A percentile compares a stretch with the other conserved stretches of the same genome.
Conservation (phyloP, 2,329 filamentous ascomycete species). For the Apiospora malaysiana region DNA sequence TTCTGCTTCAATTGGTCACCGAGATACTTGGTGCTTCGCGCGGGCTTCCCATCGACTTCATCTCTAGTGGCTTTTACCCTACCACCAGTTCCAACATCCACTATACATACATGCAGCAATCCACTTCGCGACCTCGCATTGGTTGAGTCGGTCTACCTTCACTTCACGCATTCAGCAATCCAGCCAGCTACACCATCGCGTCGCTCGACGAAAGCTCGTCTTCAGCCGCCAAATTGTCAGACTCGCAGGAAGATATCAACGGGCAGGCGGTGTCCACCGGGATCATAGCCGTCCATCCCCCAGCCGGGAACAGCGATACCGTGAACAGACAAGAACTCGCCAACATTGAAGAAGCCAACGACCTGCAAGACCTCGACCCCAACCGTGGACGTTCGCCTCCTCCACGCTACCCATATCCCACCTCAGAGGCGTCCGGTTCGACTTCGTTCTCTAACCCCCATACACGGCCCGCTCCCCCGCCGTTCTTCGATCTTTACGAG, state of each 20-base stretch:
- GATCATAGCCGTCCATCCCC: conserved; percentile 37
- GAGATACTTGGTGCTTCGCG: not conserved
- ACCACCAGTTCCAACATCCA: not conserved
- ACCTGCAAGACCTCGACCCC: conserved; percentile 40
- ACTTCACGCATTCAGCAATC: not conserved
- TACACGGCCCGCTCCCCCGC: conserved; percentile 55
- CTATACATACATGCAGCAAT: conserved; percentile 2
- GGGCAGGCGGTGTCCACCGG: conserved; percentile 52
- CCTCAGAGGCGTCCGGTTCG: conserved; percentile 59
- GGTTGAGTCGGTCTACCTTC: not conserved
- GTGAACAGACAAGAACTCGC: conserved; percentile 22
- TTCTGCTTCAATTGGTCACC: conserved; percentile 5
- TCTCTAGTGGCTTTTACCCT: not conserved
- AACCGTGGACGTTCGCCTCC: conserved; percentile 57
- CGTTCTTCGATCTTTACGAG: conserved; percentile 66
- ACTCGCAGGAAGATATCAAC: conserved; percentile 49
- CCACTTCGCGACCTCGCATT: not conserved
- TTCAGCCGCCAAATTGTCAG: conserved; percentile 55
- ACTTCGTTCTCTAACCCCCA: conserved; percentile 40
- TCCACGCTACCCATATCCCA: conserved; percentile 66
- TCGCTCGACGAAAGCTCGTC: conserved; percentile 17
- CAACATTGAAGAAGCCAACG: conserved; percentile 35
- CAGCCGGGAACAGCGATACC: conserved; percentile 23
- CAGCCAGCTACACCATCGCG: conserved; percentile 11
- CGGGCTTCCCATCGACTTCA: not conserved